A percentile compares a stretch with the other conserved stretches of the same genome.
Conservation (phyloP, 2,329 filamentous ascomycete genomes). For the Xylaria multiplex region DNA sequence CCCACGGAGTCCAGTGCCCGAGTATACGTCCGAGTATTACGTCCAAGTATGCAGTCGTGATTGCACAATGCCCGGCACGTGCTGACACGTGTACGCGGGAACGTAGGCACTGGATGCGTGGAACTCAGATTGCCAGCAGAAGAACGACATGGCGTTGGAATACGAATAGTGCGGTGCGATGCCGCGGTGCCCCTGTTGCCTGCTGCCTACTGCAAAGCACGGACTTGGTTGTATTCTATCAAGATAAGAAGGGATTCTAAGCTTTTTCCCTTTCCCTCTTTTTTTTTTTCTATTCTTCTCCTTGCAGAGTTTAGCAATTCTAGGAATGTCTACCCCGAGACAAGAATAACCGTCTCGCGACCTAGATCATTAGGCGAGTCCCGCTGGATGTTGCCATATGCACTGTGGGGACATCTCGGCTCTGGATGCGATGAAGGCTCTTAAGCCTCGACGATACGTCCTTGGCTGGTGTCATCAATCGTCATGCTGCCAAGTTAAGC, state of each 20-base stretch:
- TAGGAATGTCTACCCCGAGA: not conserved
- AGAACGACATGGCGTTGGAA: conserved; percentile 60
- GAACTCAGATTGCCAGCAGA: conserved; percentile 14
- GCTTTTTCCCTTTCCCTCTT: not conserved
- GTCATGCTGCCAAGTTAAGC: conserved; percentile 60
- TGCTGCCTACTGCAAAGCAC: conserved; percentile 59
- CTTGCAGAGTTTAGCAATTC: not conserved
- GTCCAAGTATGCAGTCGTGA: conserved; percentile 6
- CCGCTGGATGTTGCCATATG: conserved; percentile 58
- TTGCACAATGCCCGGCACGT: conserved; percentile 21
- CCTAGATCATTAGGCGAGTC: conserved; percentile 47
- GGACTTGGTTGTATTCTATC: conserved; percentile 57
- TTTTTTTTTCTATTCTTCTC: not conserved
- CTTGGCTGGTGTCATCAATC: conserved; percentile 61
- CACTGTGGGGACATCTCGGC: conserved; percentile 53
- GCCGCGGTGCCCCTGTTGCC: conserved; percentile 44
- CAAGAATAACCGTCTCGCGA: conserved; percentile 12
- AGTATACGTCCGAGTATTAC: conserved; percentile 8
- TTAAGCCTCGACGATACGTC: conserved; percentile 40
- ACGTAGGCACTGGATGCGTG: conserved; percentile 8
- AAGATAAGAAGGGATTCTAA: conserved; percentile 55
- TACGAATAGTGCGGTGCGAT: conserved; percentile 57
- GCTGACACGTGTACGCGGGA: conserved; percentile 29
- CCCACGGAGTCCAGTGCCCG: not conserved
- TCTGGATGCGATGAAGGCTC: conserved; percentile 39